Percentiles rank a stretch among this genome's conserved stretches.
Conservation (phyloP, 495 filamentous ascomycete genomes). For the Cryomyces minteri region DNA sequence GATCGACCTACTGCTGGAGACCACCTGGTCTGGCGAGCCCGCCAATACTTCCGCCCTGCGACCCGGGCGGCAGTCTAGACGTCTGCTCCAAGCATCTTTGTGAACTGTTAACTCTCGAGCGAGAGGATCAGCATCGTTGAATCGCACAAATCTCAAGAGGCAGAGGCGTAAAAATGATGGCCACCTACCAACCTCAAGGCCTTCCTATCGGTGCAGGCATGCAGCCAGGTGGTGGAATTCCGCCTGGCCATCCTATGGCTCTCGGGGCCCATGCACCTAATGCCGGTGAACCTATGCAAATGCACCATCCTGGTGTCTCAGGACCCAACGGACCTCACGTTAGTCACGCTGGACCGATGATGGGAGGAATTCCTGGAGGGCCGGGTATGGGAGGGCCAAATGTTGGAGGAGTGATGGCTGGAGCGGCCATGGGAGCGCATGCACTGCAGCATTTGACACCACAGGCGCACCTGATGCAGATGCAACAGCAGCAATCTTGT, state of each 20-base stretch:
- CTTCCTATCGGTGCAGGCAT: conserved; percentile 28
- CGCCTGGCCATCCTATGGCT: conserved; percentile 61
- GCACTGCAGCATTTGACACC: conserved; percentile 66
- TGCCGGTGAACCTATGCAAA: conserved; percentile 39
- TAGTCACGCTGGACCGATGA: conserved; percentile 57
- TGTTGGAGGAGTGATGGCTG: conserved; percentile 8
- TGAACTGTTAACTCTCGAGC: too few relatives aligned
- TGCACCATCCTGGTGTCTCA: conserved; percentile 46
- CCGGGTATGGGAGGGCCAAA: conserved; percentile 21
- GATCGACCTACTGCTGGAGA: too few relatives aligned
- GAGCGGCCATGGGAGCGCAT: conserved; percentile 38
- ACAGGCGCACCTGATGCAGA: conserved; percentile 38
- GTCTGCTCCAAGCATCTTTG: too few relatives aligned
- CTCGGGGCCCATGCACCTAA: conserved; percentile 44
- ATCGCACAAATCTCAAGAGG: too few relatives aligned
- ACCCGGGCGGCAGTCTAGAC: too few relatives aligned
- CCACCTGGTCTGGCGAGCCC: too few relatives aligned
- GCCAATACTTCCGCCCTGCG: too few relatives aligned
- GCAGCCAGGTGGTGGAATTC: conserved; percentile 50
- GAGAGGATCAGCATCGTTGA: too few relatives aligned
- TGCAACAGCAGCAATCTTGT: conserved; percentile 15
- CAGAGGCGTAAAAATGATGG: conserved; percentile 17
- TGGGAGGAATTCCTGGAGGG: conserved; percentile 67
- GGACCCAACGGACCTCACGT: conserved; percentile 62
- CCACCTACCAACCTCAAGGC: conserved; percentile 36